Evolutionary conservation across 768 basidiomycete species (phyloP).

Genomic region (Mycena rebaudengoi): DNA sequence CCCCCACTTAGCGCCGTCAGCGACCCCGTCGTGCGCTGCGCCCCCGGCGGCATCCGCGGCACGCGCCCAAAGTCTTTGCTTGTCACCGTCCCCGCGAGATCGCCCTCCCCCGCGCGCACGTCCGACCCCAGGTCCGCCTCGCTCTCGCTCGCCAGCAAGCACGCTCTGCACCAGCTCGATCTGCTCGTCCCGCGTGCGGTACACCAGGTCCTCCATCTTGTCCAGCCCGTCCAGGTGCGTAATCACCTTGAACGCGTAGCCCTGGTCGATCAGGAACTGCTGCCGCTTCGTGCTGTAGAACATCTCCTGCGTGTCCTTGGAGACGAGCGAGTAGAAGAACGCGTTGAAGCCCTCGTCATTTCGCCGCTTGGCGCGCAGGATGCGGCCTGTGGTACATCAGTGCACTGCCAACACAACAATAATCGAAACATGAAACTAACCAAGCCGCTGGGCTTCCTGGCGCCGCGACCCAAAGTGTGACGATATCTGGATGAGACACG

Average conservation of each 20-base stretch:
- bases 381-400: constrained; percentile 70
- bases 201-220: constrained; percentile 86
- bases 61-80: constrained; percentile 83
- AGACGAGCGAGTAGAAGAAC: constrained; percentile 99
- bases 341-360: constrained; percentile 99
- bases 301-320: constrained; percentile 99
- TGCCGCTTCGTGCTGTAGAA: constrained; percentile 99
- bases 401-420: background rate
- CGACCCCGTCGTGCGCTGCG: constrained; percentile 83
- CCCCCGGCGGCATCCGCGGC: constrained; percentile 66
- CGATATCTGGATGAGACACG: constrained; percentile 98
- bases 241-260: constrained; percentile 99
- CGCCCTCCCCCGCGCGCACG: constrained; percentile 83
- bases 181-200: constrained; percentile 90
- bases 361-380: constrained; percentile 94
- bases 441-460: constrained; percentile 96
- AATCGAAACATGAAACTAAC: constrained; percentile 44
- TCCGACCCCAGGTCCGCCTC: constrained; percentile 90
- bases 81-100: constrained; percentile 85
- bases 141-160: constrained; percentile 87
- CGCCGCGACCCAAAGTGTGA: constrained; percentile 98
- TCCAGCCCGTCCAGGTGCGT: constrained; percentile 96
- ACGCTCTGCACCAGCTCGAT: constrained; percentile 96
- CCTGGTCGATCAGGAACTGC: constrained; percentile 98
- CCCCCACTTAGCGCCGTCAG: constrained; percentile 87